Percentiles rank a stretch among this genome's conserved stretches.
Evolutionary conservation across 164 flowering plant species (phyloP).

Genomic region (Akebia trifoliata): DNA sequence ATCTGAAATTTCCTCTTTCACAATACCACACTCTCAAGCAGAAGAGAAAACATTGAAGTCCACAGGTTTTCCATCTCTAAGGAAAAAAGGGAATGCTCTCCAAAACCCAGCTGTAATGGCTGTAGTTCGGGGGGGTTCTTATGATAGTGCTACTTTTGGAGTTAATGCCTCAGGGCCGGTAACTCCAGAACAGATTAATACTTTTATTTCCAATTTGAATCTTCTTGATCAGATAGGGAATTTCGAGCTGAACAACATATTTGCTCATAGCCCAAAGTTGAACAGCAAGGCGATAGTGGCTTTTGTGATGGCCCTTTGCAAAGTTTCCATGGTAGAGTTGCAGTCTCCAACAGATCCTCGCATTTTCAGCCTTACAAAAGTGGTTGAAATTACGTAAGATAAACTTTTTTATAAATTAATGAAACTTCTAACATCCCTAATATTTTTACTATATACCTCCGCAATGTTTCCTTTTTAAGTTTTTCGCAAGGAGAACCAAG

Average conservation of each 20-base stretch:
- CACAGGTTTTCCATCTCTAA: constrained; percentile 49
- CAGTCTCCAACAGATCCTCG: constrained; percentile 99
- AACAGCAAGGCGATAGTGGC: constrained; percentile 95
- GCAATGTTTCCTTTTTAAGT: not conserved
- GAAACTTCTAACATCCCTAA: not conserved
- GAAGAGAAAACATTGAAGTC: constrained; percentile 65
- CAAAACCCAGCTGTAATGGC: constrained; percentile 90
- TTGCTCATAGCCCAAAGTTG: constrained; percentile 94
- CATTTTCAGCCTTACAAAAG: constrained; percentile 95
- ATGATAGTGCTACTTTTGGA: constrained; percentile 73
- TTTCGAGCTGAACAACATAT: constrained; percentile 93
- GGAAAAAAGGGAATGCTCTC: constrained; percentile 69
- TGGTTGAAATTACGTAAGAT: constrained; percentile 97
- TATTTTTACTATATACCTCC: not conserved
- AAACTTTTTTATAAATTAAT: not conserved
- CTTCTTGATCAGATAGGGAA: constrained; percentile 94
- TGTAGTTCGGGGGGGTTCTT: constrained; percentile 97
- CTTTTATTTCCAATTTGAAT: constrained; percentile 85
- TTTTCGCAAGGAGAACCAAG: not conserved
- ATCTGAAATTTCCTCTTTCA: constrained; percentile 82
- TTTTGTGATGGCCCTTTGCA: constrained; percentile 93
- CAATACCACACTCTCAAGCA: constrained; percentile 46
- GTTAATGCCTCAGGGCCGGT: constrained; percentile 54
- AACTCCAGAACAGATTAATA: constrained; percentile 80
- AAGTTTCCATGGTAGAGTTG: constrained; percentile 88